These are phyloP conservation scores for Schizosaccharomyces octosporus DNA, from an alignment of 805 yeast species.

Conservation along the genomic window DNA sequence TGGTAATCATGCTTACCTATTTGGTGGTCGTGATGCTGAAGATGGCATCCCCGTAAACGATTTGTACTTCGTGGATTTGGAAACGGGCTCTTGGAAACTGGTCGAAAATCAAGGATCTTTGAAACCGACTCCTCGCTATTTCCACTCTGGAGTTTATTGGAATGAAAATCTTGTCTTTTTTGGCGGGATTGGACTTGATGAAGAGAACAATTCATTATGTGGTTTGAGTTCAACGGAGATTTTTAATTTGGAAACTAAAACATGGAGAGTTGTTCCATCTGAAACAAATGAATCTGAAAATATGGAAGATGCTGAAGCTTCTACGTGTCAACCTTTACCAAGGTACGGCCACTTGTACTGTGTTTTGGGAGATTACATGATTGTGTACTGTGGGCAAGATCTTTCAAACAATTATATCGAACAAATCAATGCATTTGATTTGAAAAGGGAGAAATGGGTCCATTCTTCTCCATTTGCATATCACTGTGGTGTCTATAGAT, in stretches of 20 bases:
- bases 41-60: not conserved
- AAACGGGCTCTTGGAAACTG: not conserved
- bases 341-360: slow-evolving; percentile 6
- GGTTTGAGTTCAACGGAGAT: not conserved
- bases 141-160: not conserved
- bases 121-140: not conserved
- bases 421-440: slow-evolving; percentile 5
- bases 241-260: not conserved
- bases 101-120: not conserved
- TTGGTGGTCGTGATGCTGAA: not conserved
- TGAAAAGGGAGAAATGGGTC: not conserved
- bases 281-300: not conserved
- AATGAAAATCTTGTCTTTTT: not conserved
- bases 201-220: not conserved
- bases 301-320: not conserved
- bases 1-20: not conserved
- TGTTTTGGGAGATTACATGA: slow-evolving; percentile 4
- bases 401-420: slow-evolving; percentile 4
- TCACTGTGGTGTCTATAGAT: slow-evolving; percentile 1
- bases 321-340: not conserved
- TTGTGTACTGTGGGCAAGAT: slow-evolving; percentile 9
- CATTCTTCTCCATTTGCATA: not conserved
- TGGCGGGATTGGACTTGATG: not conserved
- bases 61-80: not conserved
- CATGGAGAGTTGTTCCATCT: not conserved